Evolutionary conservation across 1,284 basidiomycete species (phyloP).

Genomic region (Malassezia arunalokei): DNA sequence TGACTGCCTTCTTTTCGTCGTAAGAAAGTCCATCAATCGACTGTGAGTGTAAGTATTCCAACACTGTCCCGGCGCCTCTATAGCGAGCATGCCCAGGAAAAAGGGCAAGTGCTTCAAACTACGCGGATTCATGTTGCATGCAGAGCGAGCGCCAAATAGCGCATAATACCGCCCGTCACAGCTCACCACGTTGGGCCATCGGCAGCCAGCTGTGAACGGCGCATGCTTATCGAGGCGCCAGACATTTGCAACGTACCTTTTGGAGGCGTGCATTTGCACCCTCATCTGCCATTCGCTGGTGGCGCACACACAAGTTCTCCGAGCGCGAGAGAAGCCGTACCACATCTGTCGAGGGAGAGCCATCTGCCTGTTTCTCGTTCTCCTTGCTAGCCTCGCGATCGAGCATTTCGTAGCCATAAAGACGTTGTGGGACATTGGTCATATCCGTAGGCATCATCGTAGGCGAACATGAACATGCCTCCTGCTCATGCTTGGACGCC

Average conservation of each 20-base stretch:
- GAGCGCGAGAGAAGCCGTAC: constrained; percentile 8
- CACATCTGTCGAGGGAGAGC: neutral
- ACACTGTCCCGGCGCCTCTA: constrained; percentile 12
- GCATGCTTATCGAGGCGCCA: neutral
- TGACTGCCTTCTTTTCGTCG: constrained; percentile 76
- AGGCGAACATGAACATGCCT: too few relatives aligned
- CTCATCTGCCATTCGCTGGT: constrained; percentile 95
- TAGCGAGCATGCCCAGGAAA: constrained; percentile 18
- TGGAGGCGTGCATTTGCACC: constrained; percentile 84
- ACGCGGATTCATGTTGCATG: constrained; percentile 17
- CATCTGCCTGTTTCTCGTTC: neutral
- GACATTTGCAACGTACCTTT: constrained; percentile 54
- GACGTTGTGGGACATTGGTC: neutral
- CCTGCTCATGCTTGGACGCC: too few relatives aligned
- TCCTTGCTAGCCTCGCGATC: neutral
- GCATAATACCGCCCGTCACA: neutral
- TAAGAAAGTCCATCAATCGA: constrained; percentile 83
- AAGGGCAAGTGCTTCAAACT: constrained; percentile 41
- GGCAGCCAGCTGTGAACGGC: neutral
- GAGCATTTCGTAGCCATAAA: neutral
- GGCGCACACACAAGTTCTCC: constrained; percentile 67
- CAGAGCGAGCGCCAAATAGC: neutral
- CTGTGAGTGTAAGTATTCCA: constrained; percentile 49
- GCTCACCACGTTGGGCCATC: neutral
- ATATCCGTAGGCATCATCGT: neutral